Evolutionary conservation across 2,329 filamentous ascomycete species (phyloP), one percentile per base, ranked within the genome.

Genomic region (Scopulariopsis brevicaulis): DNA sequence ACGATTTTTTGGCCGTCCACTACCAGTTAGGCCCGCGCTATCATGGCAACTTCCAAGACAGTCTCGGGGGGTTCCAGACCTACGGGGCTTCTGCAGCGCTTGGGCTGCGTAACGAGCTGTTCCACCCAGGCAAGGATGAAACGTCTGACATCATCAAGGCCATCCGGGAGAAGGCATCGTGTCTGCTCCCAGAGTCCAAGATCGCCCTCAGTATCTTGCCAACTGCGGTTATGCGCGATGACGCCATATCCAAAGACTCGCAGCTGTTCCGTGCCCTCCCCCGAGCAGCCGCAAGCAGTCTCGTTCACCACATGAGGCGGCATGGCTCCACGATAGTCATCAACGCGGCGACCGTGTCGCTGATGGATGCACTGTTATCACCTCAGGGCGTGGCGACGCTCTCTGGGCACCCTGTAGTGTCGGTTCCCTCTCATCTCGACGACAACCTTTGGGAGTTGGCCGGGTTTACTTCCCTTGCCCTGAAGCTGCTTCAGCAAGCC

Each of bases 21-120:
- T 90, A 87, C 68, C 89, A 92, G 55, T 84, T 99, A 20, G 93
- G 94, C 0, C 88, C 91, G 25, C 84, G 90, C 54, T 99, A 99
- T 65, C 86, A 90, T 66, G 94, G 94, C 18, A 99, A 99, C 68
- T 96, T 96, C 64, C 94, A 99, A 71, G 94, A 99, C 67, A 94
- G 90, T 64, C 79, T 99, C 15, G 94, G 95, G 5, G 93, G 91
- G 1, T 96, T 99, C 66, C 91, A 97, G 67, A 99, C 95, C 0
- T 99, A 99, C 68, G 85, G 89, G 65, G 93, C 94, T 7, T 97
- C 94, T 1, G 93, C 94, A 8, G 86, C 89, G 57, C 75, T 99
- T 46, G 94, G 95, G 60, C 79, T 96, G 57, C 87, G 93, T 53
- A 97, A 97, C 65, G 94, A 99, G 67, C 83, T 91, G 56, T 79